Conservation (phyloP, 2,329 filamentous ascomycete species). For the Xylariaceae sp. region DNA sequence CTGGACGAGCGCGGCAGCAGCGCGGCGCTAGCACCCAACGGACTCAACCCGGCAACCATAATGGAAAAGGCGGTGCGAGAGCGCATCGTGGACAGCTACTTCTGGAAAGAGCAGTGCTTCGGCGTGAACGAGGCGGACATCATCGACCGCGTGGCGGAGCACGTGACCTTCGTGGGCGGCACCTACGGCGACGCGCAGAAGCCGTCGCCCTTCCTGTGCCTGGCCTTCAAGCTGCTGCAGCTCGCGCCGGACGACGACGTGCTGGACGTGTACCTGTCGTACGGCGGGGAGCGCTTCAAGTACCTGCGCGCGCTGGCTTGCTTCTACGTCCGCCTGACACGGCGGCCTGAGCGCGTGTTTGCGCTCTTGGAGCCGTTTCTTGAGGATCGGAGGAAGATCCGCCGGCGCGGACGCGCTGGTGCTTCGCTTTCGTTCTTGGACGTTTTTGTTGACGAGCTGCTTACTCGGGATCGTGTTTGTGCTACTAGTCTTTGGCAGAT, state of each 20-base stretch:
- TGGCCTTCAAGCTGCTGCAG: constrained; percentile 92
- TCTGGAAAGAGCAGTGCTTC: constrained; percentile 99
- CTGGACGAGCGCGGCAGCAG: constrained; percentile 87
- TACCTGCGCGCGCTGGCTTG: constrained; percentile 85
- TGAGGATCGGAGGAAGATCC: constrained; percentile 77
- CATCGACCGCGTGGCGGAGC: constrained; percentile 82
- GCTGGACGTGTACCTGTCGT: constrained; percentile 72
- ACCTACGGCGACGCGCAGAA: constrained; percentile 81
- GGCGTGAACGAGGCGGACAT: constrained; percentile 80
- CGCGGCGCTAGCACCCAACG: constrained; percentile 72
- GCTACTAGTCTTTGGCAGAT: constrained; percentile 91
- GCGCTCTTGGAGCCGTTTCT: constrained; percentile 75
- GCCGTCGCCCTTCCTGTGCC: constrained; percentile 87
- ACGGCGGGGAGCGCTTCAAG: constrained; percentile 72
- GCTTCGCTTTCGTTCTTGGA: constrained; percentile 79
- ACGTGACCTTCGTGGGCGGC: constrained; percentile 78
- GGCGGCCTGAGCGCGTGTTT: constrained; percentile 78
- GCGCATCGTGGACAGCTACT: constrained; percentile 91
- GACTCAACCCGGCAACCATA: constrained; percentile 89
- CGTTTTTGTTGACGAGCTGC: constrained; percentile 86
- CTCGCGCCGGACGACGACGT: constrained; percentile 76
- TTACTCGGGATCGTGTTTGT: constrained; percentile 85
- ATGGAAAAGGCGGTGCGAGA: constrained; percentile 95
- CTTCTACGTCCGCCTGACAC: constrained; percentile 90
- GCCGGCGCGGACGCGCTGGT: constrained; percentile 68